A percentile compares a stretch with the other conserved stretches of the same genome.
These are phyloP conservation scores for Alternaria gansuensis DNA, from an alignment of 2,329 filamentous ascomycete species.

Conservation along the genomic window DNA sequence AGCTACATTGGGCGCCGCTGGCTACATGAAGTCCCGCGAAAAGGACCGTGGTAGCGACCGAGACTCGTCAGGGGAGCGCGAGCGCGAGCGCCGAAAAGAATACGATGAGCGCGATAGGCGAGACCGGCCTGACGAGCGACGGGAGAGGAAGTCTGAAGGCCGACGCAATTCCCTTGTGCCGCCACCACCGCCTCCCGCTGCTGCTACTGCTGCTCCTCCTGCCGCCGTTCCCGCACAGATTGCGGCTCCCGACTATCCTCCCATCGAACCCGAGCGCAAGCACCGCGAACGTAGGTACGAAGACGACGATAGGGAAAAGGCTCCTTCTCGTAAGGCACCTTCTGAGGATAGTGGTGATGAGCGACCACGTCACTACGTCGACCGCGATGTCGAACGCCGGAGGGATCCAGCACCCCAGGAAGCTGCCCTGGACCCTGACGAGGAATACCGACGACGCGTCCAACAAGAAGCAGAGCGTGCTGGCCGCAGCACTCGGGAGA, in stretches of 20 bases:
- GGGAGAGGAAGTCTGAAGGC: constrained; percentile 33
- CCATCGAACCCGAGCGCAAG: constrained; percentile 38
- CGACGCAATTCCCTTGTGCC: constrained; percentile 31
- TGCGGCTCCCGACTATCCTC: constrained; percentile 22
- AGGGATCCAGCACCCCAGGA: constrained; percentile 44
- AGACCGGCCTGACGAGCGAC: constrained; percentile 40
- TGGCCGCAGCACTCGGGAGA: constrained; percentile 38
- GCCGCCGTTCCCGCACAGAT: constrained; percentile 22
- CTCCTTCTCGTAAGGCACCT: constrained; percentile 34
- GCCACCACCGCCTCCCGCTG: constrained; percentile 27
- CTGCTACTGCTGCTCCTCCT: constrained; percentile 26
- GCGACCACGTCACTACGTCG: constrained; percentile 50
- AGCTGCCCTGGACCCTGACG: constrained; percentile 56
- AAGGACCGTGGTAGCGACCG: constrained; percentile 36
- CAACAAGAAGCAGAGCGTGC: constrained; percentile 56
- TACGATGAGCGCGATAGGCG: constrained; percentile 44
- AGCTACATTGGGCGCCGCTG: constrained; percentile 43
- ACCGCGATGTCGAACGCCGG: constrained; percentile 47
- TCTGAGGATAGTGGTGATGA: constrained; percentile 50
- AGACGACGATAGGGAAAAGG: constrained; percentile 42
- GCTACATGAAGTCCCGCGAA: constrained; percentile 44
- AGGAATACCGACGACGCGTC: constrained; percentile 61
- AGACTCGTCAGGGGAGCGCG: constrained; percentile 40
- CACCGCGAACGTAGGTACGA: constrained; percentile 48
- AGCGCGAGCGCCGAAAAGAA: constrained; percentile 52